Evolutionary conservation across 805 yeast species (phyloP).

Genomic region (Candida maesae): DNA sequence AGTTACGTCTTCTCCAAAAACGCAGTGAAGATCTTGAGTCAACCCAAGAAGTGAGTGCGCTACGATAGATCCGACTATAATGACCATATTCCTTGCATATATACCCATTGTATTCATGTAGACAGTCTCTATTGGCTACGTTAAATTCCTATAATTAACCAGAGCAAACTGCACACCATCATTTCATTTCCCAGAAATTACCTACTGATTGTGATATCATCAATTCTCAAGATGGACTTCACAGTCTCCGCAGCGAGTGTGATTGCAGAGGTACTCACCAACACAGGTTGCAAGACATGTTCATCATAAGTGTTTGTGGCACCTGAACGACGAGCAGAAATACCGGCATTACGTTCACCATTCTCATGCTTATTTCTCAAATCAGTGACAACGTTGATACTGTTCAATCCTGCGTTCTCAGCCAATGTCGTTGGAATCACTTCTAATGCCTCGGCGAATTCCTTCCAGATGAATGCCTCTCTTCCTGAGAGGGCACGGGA

Average conservation of each 20-base stretch:
- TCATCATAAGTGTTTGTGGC: conserved; percentile 89
- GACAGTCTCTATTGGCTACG: too few species aligned
- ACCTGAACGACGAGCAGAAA: conserved; percentile 90
- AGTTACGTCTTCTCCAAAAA: conserved; percentile 68
- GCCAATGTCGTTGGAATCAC: conserved; percentile 94
- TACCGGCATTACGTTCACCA: conserved; percentile 94
- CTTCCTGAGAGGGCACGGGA: conserved; percentile 92
- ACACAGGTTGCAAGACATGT: conserved; percentile 93
- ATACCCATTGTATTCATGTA: too few species aligned
- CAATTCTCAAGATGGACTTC: conserved; percentile 82
- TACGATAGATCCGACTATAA: too few species aligned
- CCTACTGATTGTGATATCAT: conserved; percentile 92
- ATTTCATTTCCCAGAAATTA: too few species aligned
- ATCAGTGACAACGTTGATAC: conserved; percentile 87
- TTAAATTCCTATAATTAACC: too few species aligned
- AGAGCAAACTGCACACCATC: too few species aligned
- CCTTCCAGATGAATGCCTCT: conserved; percentile 51
- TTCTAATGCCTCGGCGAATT: conserved; percentile 86
- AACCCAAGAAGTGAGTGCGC: background rate
- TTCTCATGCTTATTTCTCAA: conserved; percentile 85
- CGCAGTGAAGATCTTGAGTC: conserved; percentile 55
- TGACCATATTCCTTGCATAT: too few species aligned
- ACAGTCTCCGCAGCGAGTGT: conserved; percentile 95
- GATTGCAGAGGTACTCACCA: conserved; percentile 92
- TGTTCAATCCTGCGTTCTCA: conserved; percentile 95